Evolutionary conservation across 305 asterid species (phyloP).

Genomic region (Solanum hybrid): DNA sequence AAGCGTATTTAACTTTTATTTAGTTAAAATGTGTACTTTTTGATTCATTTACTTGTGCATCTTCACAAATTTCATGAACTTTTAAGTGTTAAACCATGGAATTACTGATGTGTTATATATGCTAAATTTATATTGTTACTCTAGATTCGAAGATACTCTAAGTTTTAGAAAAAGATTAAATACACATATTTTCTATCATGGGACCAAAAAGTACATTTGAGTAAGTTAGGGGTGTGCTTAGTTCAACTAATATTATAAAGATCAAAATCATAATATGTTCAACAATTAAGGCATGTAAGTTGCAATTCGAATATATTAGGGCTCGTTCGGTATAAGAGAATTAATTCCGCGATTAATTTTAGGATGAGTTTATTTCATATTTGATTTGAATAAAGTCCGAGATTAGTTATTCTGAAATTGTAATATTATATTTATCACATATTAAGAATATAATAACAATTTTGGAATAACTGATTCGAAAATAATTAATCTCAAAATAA

Average conservation of each 20-base stretch:
- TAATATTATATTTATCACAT: not conserved
- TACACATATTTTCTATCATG: not conserved
- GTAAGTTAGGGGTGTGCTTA: not conserved
- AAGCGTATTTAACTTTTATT: not conserved
- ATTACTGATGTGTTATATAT: not conserved
- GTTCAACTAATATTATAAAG: not conserved
- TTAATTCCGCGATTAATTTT: no score
- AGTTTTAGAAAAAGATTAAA: not conserved
- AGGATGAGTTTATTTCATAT: not conserved
- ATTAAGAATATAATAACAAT: not conserved
- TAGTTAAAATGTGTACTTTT: not conserved
- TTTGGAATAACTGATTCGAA: no score
- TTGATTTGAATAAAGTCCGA: accelerated
- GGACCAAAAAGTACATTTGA: not conserved
- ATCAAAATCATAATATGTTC: not conserved
- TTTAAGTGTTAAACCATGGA: not conserved
- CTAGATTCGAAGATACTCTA: not conserved
- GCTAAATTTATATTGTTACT: not conserved
- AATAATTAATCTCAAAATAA: not conserved
- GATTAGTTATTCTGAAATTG: accelerated
- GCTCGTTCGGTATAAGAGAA: not conserved
- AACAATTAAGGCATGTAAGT: not conserved
- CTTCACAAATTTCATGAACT: not conserved
- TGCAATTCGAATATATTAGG: not conserved
- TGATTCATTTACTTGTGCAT: not conserved